Evolutionary conservation across 768 basidiomycete genomes (phyloP), one percentile per base, ranked within the genome.

Genomic region (Auriculariales sp.): DNA sequence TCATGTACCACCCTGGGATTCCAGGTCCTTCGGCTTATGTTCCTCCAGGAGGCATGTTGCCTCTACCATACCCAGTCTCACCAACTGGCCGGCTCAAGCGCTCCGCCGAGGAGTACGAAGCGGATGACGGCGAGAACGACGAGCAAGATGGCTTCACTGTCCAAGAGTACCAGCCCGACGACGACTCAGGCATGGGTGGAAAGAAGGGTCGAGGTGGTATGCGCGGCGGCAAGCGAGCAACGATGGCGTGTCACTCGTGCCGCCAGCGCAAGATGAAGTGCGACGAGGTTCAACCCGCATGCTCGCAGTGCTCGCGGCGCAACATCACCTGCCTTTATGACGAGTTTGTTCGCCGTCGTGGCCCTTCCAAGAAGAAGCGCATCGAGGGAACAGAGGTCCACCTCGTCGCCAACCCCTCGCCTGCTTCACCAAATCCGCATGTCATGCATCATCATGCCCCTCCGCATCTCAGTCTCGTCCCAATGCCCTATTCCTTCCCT

Each of bases 181-280:
- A n/a, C n/a, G n/a, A n/a, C n/a, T n/a, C n/a, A n/a, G n/a, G n/a
- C n/a, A n/a, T n/a, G n/a, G n/a, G n/a, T n/a, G n/a, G n/a, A n/a
- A n/a, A n/a, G n/a, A n/a, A n/a, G n/a, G n/a, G n/a, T n/a, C n/a
- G n/a, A n/a, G n/a, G n/a, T n/a, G n/a, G n/a, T 15, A 32, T 32
- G 39, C 39, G 39, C 39, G 27, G 10, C 14, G 39, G 19, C 39
- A 44, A 44, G 22, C 39, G 39, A 11, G 19, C 39, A 19, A 25
- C 17, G 39, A 25, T 44, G 22, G 19, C 39, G 39, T 44, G 39
- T 19, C 39, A 25, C 39, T 19, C 17, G 39, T 44, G 49, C 28
- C 49, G 49, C 36, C 27, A 28, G 39, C 49, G 49, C 36, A 50
- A 50, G 49, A 39, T 50, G 36, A 45, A 45, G 49, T 50, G 49